Conservation (phyloP, 108 stramenopile species). For the Fistulifera pelliculosa region DNA sequence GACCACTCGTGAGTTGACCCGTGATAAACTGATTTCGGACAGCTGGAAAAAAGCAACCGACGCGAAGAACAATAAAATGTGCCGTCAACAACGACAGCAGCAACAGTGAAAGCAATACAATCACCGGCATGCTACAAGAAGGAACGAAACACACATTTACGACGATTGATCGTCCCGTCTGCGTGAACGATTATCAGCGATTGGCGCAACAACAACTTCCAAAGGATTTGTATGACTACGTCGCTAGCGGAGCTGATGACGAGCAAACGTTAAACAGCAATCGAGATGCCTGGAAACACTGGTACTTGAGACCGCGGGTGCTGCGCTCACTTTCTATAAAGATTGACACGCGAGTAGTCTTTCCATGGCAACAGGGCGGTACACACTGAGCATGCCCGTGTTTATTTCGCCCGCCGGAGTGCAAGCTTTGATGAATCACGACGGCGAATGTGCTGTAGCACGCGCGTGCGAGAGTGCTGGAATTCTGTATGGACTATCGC, state of each 20-base stretch:
- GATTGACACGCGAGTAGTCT: slow-evolving; percentile 34
- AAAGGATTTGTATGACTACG: slow-evolving; percentile 57
- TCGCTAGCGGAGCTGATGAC: slow-evolving; percentile 69
- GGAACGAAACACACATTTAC: no score
- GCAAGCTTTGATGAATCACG: slow-evolving; percentile 42
- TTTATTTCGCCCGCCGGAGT: slow-evolving; percentile 73
- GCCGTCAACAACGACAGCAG: no score
- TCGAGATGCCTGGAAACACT: slow-evolving; percentile 38
- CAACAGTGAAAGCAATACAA: no score
- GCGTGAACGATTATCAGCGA: slow-evolving; percentile 48
- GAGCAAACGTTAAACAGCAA: slow-evolving; percentile 63
- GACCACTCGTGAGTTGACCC: no score
- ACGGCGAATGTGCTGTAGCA: slow-evolving; percentile 73
- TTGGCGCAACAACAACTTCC: slow-evolving; percentile 32
- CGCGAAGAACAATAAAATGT: no score
- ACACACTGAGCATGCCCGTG: slow-evolving; percentile 45
- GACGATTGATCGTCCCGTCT: no score
- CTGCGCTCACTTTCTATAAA: slow-evolving; percentile 39
- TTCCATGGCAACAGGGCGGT: slow-evolving; percentile 25
- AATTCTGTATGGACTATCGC: slow-evolving; percentile 53
- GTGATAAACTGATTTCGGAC: no score
- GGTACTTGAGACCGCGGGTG: slow-evolving; percentile 69
- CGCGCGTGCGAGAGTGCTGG: slow-evolving; percentile 37
- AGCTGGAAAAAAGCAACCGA: no score
- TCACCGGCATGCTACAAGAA: no score